Evolutionary conservation across 2,329 filamentous ascomycete genomes (phyloP).

Genomic region (Madurella fahalii): DNA sequence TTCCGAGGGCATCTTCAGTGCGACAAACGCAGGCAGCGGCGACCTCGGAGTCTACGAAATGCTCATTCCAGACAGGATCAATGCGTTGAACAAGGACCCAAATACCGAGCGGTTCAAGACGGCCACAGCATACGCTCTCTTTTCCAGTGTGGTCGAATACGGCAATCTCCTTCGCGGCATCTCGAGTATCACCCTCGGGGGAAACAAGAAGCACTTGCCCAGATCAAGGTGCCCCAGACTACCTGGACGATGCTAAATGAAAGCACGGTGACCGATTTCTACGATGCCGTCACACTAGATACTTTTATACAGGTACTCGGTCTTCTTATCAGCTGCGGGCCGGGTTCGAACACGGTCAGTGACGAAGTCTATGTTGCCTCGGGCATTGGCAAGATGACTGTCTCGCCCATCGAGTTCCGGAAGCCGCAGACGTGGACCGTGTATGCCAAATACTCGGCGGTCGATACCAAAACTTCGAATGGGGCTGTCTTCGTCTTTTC

Average conservation of each 20-base stretch:
- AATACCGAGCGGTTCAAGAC: background rate
- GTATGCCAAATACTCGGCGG: background rate
- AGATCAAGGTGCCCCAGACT: background rate
- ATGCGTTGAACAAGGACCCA: background rate
- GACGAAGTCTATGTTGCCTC: background rate
- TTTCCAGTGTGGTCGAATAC: constrained; percentile 5
- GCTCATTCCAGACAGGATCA: background rate
- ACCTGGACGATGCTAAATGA: background rate
- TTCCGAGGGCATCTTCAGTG: too few relatives aligned
- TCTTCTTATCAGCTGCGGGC: background rate
- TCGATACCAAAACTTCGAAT: background rate
- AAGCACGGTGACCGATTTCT: background rate
- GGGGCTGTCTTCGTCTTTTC: background rate
- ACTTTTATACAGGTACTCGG: constrained; percentile 7
- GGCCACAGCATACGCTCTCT: constrained; percentile 4
- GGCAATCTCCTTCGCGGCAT: constrained; percentile 3
- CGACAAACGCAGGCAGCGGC: too few relatives aligned
- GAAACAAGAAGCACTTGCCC: background rate
- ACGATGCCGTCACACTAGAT: constrained; percentile 3
- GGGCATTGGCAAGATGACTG: background rate
- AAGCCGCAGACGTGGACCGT: background rate
- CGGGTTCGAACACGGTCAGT: background rate
- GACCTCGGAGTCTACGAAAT: background rate
- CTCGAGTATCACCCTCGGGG: background rate
- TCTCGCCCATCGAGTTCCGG: background rate